These are phyloP conservation scores for Metschnikowia colocasiae DNA, from an alignment of 805 yeast genomes.

Conservation along the genomic window DNA sequence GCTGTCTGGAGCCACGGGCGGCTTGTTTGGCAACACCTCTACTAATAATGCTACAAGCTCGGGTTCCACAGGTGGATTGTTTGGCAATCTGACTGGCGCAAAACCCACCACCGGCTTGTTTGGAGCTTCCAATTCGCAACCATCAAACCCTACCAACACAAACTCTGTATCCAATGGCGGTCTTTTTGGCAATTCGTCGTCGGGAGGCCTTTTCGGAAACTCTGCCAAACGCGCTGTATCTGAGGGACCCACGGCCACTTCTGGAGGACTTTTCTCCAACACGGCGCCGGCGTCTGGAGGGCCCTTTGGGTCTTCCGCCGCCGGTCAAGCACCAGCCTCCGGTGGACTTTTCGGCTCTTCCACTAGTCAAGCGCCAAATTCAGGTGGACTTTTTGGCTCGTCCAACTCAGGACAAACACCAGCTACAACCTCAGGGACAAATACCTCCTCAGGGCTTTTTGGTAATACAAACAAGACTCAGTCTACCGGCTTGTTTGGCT, in stretches of 20 bases:
- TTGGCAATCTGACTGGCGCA: conserved; percentile 3
- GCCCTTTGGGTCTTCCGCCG: conserved; percentile 6
- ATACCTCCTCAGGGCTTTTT: not conserved
- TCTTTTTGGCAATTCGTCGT: conserved; percentile 6
- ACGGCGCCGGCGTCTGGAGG: not conserved
- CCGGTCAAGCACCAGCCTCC: not conserved
- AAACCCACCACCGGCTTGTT: conserved; percentile 1
- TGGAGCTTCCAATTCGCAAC: conserved; percentile 1
- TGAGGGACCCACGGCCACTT: conserved; percentile 4
- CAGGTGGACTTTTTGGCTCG: conserved; percentile 21
- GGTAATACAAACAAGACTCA: not conserved
- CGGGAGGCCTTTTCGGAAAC: conserved; percentile 8
- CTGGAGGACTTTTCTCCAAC: conserved; percentile 4
- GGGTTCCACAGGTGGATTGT: conserved; percentile 5
- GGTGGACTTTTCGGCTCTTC: conserved; percentile 27
- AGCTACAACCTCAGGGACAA: not conserved
- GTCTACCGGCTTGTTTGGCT: conserved; percentile 19
- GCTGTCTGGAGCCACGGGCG: not conserved
- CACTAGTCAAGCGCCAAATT: conserved; percentile 5
- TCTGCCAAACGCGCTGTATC: conserved; percentile 4
- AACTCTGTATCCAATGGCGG: not conserved
- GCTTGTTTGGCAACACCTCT: conserved; percentile 2
- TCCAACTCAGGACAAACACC: not conserved
- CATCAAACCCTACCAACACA: conserved; percentile 1
- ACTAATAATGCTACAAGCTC: not conserved